Evolutionary conservation across 83 land plant genomes (phyloP).

Genomic region (Diphasiastrum complanatum): DNA sequence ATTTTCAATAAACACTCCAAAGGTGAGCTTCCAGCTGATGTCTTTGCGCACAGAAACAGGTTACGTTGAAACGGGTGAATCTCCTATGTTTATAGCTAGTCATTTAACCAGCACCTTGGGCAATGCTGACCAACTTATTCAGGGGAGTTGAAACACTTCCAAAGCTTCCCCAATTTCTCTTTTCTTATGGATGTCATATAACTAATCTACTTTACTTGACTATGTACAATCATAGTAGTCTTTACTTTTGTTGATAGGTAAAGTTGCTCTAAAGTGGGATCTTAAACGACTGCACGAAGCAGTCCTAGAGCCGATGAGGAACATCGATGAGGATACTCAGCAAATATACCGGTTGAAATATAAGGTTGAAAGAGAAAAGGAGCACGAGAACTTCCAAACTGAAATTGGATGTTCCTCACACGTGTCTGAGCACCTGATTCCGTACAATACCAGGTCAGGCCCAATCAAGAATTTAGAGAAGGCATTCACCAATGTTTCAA

Average conservation of each 20-base stretch:
- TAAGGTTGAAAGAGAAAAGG: slow-evolving; percentile 37
- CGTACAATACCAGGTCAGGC: no score
- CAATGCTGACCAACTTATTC: not conserved
- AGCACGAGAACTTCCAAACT: no score
- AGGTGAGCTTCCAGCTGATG: slow-evolving; percentile 28
- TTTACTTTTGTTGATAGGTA: slow-evolving; percentile 33
- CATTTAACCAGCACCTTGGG: not conserved
- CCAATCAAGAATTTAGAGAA: slow-evolving; percentile 48
- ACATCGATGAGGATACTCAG: slow-evolving; percentile 68
- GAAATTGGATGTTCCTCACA: no score
- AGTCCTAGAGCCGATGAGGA: slow-evolving; percentile 60
- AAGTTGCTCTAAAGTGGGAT: slow-evolving; percentile 61
- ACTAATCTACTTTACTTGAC: not conserved
- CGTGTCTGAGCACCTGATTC: no score
- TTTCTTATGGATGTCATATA: not conserved
- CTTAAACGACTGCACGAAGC: slow-evolving; percentile 52
- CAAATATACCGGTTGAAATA: slow-evolving; percentile 34
- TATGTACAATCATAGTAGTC: not conserved
- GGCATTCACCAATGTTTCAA: slow-evolving; percentile 30
- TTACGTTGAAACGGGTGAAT: not conserved
- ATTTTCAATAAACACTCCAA: slow-evolving; percentile 59
- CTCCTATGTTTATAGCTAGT: not conserved
- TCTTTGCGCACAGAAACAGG: not conserved
- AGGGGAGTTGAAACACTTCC: not conserved
- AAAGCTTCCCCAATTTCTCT: not conserved